Conservation (phyloP, 2,329 filamentous ascomycete genomes). For the Hypoxylon sp. region DNA sequence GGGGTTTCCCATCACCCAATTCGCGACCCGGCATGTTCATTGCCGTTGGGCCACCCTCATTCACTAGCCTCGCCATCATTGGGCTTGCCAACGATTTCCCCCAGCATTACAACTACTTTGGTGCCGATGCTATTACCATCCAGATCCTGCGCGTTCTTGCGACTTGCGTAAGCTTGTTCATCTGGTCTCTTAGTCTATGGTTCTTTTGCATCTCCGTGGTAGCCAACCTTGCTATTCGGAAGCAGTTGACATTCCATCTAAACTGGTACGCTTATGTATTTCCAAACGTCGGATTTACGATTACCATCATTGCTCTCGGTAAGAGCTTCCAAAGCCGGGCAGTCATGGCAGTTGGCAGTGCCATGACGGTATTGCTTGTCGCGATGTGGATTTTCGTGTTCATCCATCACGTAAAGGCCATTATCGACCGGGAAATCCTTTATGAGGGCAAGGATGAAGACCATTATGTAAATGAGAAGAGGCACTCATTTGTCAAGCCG, state of each 20-base stretch:
- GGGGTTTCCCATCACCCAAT: constrained; percentile 52
- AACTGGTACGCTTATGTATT: constrained; percentile 73
- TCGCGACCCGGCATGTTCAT: constrained; percentile 57
- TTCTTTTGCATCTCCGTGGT: constrained; percentile 54
- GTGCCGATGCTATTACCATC: constrained; percentile 39
- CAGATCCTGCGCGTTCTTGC: constrained; percentile 52
- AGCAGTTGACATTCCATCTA: constrained; percentile 49
- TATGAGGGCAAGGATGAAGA: constrained; percentile 70
- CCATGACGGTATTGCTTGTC: constrained; percentile 64
- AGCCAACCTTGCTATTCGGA: constrained; percentile 42
- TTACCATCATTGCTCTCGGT: constrained; percentile 66
- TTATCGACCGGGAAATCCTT: constrained; percentile 61
- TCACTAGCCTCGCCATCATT: constrained; percentile 56
- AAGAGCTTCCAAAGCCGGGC: constrained; percentile 60
- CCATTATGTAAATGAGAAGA: constrained; percentile 36
- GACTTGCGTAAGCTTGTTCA: constrained; percentile 53
- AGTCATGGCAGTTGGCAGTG: constrained; percentile 62
- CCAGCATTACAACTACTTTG: constrained; percentile 39
- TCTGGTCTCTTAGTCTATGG: constrained; percentile 59
- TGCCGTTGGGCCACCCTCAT: constrained; percentile 56
- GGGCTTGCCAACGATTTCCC: constrained; percentile 52
- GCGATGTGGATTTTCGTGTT: constrained; percentile 64
- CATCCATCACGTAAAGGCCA: constrained; percentile 57
- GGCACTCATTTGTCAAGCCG: constrained; percentile 39
- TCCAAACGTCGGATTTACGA: constrained; percentile 69